Conservation (phyloP, 345 rosid species). For the Syzygium grande region DNA sequence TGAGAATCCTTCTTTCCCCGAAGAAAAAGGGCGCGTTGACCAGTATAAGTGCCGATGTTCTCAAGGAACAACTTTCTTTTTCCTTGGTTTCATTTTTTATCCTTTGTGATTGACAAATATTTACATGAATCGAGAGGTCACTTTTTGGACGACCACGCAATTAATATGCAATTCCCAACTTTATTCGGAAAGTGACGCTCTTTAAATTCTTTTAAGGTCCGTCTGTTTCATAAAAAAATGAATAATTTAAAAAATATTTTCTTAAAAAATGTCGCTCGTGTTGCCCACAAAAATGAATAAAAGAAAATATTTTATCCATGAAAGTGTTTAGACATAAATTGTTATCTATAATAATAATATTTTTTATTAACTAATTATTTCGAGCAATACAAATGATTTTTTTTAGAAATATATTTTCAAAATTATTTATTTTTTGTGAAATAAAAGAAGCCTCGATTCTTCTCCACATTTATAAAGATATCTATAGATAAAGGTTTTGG, state of each 20-base stretch:
- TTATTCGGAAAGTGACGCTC: background rate
- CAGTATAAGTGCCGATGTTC: background rate
- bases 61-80: background rate
- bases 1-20: background rate
- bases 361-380: background rate
- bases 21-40: background rate
- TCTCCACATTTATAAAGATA: background rate
- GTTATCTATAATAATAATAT: background rate
- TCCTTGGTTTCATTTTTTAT: background rate
- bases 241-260: background rate
- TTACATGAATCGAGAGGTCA: background rate
- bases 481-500: background rate
- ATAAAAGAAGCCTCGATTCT: background rate
- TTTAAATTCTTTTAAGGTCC: background rate
- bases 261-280: rapidly evolving
- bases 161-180: background rate
- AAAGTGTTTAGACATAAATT: background rate
- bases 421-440: background rate
- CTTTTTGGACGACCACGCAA: background rate
- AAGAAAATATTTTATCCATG: rapidly evolving
- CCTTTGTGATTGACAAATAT: background rate
- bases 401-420: background rate
- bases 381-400: rapidly evolving
- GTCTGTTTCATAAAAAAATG: rapidly evolving
- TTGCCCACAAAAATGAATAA: background rate